Evolutionary conservation across 495 filamentous ascomycete species (phyloP).

Genomic region (Letharia lupina): DNA sequence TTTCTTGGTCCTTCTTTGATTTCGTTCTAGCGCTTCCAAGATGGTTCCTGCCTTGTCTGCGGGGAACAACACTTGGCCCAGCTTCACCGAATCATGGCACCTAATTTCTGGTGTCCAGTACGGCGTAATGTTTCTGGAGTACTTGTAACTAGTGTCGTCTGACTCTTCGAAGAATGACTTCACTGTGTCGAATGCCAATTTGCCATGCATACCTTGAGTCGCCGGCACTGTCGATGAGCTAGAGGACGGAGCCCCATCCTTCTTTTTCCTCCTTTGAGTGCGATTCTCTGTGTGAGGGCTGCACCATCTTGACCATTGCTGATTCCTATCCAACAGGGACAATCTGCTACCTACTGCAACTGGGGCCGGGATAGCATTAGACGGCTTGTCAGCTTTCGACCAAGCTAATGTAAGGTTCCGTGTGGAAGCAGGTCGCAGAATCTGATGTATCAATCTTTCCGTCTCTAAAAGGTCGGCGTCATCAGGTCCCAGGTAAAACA

Average conservation of each 20-base stretch:
- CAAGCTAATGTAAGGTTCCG: neutral
- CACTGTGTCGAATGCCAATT: neutral
- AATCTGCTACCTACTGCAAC: slow-evolving; percentile 13
- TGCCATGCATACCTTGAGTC: neutral
- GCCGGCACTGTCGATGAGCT: neutral
- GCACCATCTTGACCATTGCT: slow-evolving; percentile 16
- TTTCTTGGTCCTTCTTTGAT: neutral
- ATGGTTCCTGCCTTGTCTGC: neutral
- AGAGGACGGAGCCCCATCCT: neutral
- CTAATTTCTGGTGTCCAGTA: slow-evolving; percentile 1
- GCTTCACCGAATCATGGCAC: slow-evolving; percentile 4
- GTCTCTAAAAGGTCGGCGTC: slow-evolving; percentile 15
- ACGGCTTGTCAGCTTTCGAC: neutral
- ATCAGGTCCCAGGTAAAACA: slow-evolving; percentile 20
- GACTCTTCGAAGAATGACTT: slow-evolving; percentile 7
- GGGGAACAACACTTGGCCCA: slow-evolving; percentile 11
- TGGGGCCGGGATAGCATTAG: slow-evolving; percentile 5
- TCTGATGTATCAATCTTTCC: slow-evolving; percentile 16
- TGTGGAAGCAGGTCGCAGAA: slow-evolving; percentile 3
- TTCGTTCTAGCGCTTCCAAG: neutral
- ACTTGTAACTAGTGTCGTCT: neutral
- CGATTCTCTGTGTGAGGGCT: neutral
- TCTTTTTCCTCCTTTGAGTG: neutral
- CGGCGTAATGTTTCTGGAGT: neutral
- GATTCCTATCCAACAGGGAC: slow-evolving; percentile 5